These are phyloP conservation scores for Hypoxylon sp. DNA, from an alignment of 2,329 filamentous ascomycete species.

Conservation along the genomic window DNA sequence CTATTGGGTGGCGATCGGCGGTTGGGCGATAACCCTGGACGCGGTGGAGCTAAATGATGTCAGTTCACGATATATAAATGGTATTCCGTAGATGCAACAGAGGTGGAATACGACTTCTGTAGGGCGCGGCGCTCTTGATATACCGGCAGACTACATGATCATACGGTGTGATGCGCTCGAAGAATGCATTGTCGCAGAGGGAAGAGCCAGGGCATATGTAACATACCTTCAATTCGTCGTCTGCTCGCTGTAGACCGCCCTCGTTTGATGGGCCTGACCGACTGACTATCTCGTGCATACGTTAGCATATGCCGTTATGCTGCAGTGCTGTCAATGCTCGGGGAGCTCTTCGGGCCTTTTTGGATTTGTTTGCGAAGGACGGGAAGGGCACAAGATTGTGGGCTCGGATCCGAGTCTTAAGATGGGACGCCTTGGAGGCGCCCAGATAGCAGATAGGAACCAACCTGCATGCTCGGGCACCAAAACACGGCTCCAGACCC, in stretches of 20 bases:
- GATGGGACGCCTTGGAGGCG: constrained; percentile 21
- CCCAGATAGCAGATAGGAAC: constrained; percentile 6
- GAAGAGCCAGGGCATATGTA: constrained; percentile 25
- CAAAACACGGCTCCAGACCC: constrained; percentile 8
- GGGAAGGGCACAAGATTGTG: constrained; percentile 10
- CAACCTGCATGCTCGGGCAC: constrained; percentile 23
- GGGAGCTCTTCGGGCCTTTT: constrained; percentile 31
- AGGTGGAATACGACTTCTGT: background rate
- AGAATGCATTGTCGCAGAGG: constrained; percentile 2
- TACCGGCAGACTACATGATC: constrained; percentile 10
- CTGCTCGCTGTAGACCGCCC: constrained; percentile 28
- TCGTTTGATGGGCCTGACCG: constrained; percentile 20
- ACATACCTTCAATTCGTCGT: constrained; percentile 13
- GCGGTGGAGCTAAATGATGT: constrained; percentile 44
- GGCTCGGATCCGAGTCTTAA: constrained; percentile 27
- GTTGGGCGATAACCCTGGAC: constrained; percentile 34
- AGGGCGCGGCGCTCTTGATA: background rate
- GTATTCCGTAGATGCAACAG: constrained; percentile 2
- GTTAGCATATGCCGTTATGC: constrained; percentile 31
- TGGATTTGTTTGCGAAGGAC: constrained; percentile 28
- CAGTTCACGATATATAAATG: constrained; percentile 26
- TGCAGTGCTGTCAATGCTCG: constrained; percentile 21
- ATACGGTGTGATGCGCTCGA: constrained; percentile 1
- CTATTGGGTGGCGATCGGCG: constrained; percentile 29
- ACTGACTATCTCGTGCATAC: constrained; percentile 36